Evolutionary conservation across 164 flowering plant genomes (phyloP).

Genomic region (Sedum album): DNA sequence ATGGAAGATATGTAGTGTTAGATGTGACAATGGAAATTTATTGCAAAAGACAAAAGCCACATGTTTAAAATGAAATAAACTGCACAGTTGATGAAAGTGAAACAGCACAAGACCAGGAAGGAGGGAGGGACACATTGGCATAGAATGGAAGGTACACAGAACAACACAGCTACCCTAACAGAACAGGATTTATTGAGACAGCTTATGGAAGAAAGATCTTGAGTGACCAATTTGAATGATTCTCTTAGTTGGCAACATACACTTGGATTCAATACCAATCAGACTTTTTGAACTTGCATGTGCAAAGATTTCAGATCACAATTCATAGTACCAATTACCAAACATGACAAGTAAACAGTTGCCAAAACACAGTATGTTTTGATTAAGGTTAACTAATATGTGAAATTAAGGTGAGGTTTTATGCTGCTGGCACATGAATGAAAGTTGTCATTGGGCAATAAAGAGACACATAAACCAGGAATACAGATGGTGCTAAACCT

Average conservation of each 20-base stretch:
- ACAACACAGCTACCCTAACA: not conserved
- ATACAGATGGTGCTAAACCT: not conserved
- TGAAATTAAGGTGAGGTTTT: not conserved
- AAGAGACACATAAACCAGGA: not conserved
- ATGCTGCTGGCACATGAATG: not conserved
- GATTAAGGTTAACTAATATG: too few species aligned
- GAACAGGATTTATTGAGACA: not conserved
- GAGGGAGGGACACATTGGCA: too few species aligned
- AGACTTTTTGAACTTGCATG: not conserved
- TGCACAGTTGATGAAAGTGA: not conserved
- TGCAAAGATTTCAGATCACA: not conserved
- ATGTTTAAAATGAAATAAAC: not conserved
- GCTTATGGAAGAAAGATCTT: not conserved
- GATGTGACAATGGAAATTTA: not conserved
- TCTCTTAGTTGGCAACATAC: not conserved
- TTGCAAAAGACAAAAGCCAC: not conserved
- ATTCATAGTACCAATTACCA: not conserved
- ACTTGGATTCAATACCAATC: not conserved
- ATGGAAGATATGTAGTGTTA: too few species aligned
- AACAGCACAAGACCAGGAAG: too few species aligned
- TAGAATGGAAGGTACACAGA: too few species aligned
- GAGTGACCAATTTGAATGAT: constrained; percentile 6
- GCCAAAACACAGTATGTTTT: too few species aligned
- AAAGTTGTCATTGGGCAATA: not conserved
- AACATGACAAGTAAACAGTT: too few species aligned